Base-by-base conservation (phyloP, 1,139 yeast species). In the Geotrichum cucujoidarum region DNA sequence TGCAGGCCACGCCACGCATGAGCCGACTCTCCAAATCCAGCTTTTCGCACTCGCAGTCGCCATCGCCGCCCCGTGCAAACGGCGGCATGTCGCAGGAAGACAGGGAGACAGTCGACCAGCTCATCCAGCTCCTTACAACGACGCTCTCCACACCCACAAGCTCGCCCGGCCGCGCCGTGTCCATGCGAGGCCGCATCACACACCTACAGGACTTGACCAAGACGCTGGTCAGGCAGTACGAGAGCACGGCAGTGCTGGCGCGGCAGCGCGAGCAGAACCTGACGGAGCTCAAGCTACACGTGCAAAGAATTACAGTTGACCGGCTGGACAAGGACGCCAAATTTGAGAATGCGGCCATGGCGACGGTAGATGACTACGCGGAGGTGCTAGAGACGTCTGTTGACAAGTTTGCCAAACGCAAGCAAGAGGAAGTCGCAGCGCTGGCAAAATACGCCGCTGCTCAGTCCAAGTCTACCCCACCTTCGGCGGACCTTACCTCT, bases 1-100 rank as follows among this genome's bases (percentile, higher is more conserved):
- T 22, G 8, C 40, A 24, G 21, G 40, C 40, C 8, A 37, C 40
- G 6, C 22, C 31, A 5, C 31, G 40, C 6, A 37, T 37, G 40
- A 37, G 21, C 40, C 29, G 31, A 10, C 31, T 24, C 4, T 37
- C 40, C n/a, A n/a, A 32, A 32, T 37, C 40, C 8, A 24, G 27
- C 27, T 24, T 24, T 24, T 24, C 27, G 27, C 27, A 6, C 27
- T 6, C 8, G 8, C 6, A 10, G 8, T 24, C 27, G 27, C 27
- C 27, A 6, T 6, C 8, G 8, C 6, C 8, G 8, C 10, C 27
- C 8, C 13, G 16, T 16, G n/a, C 24, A 13, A 24, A 24, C 6
- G 14, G 16, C 3, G 21, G 18, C 13, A 14, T 7, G 16, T 20
- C 40, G 8, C 11, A 6, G 32, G n/a, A 14, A 6, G 32, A 37